Base-by-base conservation (phyloP, 1,139 yeast genomes). In the Wickerhamiella pararugosa region DNA sequence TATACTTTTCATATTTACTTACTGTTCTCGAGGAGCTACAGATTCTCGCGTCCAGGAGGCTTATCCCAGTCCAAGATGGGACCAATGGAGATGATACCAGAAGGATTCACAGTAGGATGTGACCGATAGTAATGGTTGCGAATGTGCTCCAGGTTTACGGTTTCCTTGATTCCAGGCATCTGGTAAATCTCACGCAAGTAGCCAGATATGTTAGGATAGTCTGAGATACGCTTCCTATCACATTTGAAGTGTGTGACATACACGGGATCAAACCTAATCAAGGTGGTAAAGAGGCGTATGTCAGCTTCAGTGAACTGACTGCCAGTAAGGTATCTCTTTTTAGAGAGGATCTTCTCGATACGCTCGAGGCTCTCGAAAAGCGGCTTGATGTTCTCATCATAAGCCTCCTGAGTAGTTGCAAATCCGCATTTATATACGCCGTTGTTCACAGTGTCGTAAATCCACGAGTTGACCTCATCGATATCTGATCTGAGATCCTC, bases 401-500 rank as follows among this genome's bases (percentile, higher is more conserved):
- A 90, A 25, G 80, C 84, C 47, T 78, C 86, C 57, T 84, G 93
- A 44, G 71, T 71, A 21, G 87, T 76, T 5, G 96, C 86, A 62
- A 87, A 90, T 0, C 97, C 97, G 2, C 93, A 52, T 65, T 86
- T 90, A 69, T 90, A 90, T 30, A 90, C 97, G 34, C 96, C 97
- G 58, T 84, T 86, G 67, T 86, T 87, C 60, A 90, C 79, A 53
- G 70, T 73, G 55, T 80, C 79, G 59, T 87, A 87, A 39, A 82
- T 71, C 92, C 94, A 81, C n/a, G 66, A 70, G 56, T 87, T 86
- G 52, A 83, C 56, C 44, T 74, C 84, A 53, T 87, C 94, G 54
- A 87, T 83, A 49, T 75, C 60, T 1, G 59, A 43, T 47, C 66
- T 67, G 47, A 75, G 62, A 2, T 59, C 58, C 15, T 62, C 59